Base-by-base conservation (phyloP, 345 rosid species). In the sweet orange (Citrus sinensis) region DNA sequence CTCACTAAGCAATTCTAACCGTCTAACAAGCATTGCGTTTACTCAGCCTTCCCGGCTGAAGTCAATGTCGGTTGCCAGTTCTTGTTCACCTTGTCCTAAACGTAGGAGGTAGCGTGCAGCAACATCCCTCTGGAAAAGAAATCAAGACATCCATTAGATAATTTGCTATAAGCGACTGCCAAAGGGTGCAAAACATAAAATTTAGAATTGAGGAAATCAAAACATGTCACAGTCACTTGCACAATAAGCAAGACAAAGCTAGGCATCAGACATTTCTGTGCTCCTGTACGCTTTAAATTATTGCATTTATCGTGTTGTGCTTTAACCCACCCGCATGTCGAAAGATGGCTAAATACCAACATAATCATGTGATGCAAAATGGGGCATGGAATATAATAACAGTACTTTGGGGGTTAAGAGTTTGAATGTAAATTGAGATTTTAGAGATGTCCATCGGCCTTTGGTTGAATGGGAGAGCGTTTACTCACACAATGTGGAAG, bases 51-150 rank as follows among this genome's bases (percentile, higher is more conserved):
- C 97, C 88, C 97, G 76, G 86, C 99, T 96, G 80, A 96, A 96
- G 87, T 92, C 95, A 51, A 95, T 93, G 83, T 95, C 98, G 83
- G 97, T 93, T 51, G 98, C 99, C 56, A 94, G 89, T 81, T 96
- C 97, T 87, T 92, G 99, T 87, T 96, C 99, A 71, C 99, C 99
- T 89, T 96, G 99, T 86, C 99, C 99, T 77, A 96, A 85, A 81
- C 99, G 97, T 81, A 96, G 99, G 86, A 96, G 94, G 87, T 96
- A 94, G 49, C 97, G 90, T 19, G 99, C 97, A 70, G 97, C 97
- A 34, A 96, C 97, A 86, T 96, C 99, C 76, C 99, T 94, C 98
- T 94, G 87, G 51, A 42, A 73, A 92, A 76, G 79, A 9, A 78
- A 76, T 37, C 75, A 70, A 25, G 24, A 34, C 40, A 37, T 37